A percentile compares a stretch with the other conserved stretches of the same genome.
Evolutionary conservation across 805 yeast genomes (phyloP).

Genomic region (Schwanniomyces yamadae): DNA sequence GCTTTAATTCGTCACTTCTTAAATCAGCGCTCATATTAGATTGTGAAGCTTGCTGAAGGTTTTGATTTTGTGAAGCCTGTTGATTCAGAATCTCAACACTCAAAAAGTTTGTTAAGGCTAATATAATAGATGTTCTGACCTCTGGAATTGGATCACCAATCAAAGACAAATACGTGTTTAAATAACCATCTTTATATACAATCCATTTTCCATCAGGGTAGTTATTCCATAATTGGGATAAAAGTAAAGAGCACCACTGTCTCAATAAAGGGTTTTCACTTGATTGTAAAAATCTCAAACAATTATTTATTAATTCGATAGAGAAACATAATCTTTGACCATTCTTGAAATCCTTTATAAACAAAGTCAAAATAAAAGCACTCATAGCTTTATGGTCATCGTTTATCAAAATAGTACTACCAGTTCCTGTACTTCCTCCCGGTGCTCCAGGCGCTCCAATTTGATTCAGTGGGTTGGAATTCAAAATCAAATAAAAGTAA

Average conservation of each 20-base stretch:
- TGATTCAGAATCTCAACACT: constrained; percentile 34
- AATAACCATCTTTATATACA: constrained; percentile 61
- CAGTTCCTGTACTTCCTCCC: constrained; percentile 20
- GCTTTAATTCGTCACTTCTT: constrained; percentile 49
- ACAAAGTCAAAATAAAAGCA: constrained; percentile 82
- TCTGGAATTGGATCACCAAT: constrained; percentile 92
- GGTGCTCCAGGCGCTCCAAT: constrained; percentile 33
- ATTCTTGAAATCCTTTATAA: constrained; percentile 72
- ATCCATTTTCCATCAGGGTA: constrained; percentile 75
- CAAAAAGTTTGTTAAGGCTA: constrained; percentile 69
- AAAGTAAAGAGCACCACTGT: constrained; percentile 86
- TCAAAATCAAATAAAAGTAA: constrained; percentile 79
- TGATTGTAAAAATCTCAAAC: constrained; percentile 62
- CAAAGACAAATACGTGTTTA: constrained; percentile 54
- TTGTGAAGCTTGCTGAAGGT: constrained; percentile 11
- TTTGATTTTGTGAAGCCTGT: constrained; percentile 15
- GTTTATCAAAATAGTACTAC: constrained; percentile 42
- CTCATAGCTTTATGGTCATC: constrained; percentile 95
- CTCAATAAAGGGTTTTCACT: constrained; percentile 83
- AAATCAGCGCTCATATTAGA: constrained; percentile 25
- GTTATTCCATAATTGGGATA: constrained; percentile 73
- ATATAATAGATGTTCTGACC: constrained; percentile 80
- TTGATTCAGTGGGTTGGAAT: constrained; percentile 35
- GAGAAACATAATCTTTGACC: constrained; percentile 83
- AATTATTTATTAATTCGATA: constrained; percentile 65